Percentiles rank a stretch among this genome's conserved stretches.
These are phyloP conservation scores for Plasmopara viticola DNA, from an alignment of 352 stramenopile species.

Conservation along the genomic window DNA sequence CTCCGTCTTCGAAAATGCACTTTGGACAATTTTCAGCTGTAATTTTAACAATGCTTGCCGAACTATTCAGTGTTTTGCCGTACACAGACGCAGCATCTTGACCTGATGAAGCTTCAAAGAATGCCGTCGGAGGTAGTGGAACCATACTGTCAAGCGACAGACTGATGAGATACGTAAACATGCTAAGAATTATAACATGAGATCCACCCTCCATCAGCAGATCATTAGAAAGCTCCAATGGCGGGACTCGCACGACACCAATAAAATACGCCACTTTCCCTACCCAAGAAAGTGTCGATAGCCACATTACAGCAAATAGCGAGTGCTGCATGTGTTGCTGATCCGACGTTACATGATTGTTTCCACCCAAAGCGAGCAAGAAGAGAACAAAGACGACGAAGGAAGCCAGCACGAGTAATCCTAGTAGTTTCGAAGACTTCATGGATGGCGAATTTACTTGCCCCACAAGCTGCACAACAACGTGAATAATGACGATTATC, in stretches of 20 bases:
- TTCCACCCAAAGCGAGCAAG: conserved; percentile 41
- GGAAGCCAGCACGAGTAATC: conserved; percentile 40
- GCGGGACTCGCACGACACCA: conserved; percentile 38
- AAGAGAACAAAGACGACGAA: conserved; percentile 44
- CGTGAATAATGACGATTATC: conserved; percentile 33
- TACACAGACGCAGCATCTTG: conserved; percentile 43
- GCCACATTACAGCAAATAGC: conserved; percentile 42
- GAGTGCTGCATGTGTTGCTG: conserved; percentile 54
- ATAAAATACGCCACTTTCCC: conserved; percentile 62
- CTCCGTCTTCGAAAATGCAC: conserved; percentile 77
- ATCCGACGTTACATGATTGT: conserved; percentile 27
- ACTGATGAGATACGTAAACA: conserved; percentile 40
- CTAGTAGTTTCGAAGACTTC: conserved; percentile 35
- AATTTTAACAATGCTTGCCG: conserved; percentile 27
- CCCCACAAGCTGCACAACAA: conserved; percentile 30
- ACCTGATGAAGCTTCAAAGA: conserved; percentile 52
- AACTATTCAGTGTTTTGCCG: conserved; percentile 19
- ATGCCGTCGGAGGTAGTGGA: conserved; percentile 62
- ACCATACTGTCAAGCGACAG: conserved; percentile 54
- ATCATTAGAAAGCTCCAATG: conserved; percentile 32
- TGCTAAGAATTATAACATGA: conserved; percentile 31
- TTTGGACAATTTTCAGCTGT: conserved; percentile 75
- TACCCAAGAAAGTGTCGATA: conserved; percentile 57
- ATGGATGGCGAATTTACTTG: conserved; percentile 27
- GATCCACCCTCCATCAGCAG: conserved; percentile 37